A percentile compares a stretch with the other conserved stretches of the same genome.
These are phyloP conservation scores for Stephania cephalantha DNA, from an alignment of 164 flowering plant genomes.

Conservation along the genomic window DNA sequence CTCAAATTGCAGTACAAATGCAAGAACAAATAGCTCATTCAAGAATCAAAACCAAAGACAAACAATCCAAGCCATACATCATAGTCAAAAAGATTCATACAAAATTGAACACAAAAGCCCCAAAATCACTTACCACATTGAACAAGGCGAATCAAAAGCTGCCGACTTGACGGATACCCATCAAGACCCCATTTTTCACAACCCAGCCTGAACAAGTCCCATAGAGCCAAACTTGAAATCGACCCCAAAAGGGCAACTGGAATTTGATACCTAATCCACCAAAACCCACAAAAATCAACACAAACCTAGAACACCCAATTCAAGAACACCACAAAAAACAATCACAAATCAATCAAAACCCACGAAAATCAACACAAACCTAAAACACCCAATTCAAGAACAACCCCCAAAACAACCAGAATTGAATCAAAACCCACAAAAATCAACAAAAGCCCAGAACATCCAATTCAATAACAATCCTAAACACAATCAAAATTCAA, in stretches of 20 bases:
- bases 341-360: too few relatives aligned
- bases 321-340: too few relatives aligned
- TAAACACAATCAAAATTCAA: background rate
- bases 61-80: too few relatives aligned
- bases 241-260: constrained; percentile 71
- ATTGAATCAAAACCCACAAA: constrained; percentile 3
- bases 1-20: background rate
- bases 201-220: constrained; percentile 56
- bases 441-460: background rate
- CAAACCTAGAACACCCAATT: too few relatives aligned
- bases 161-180: constrained; percentile 33
- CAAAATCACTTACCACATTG: constrained; percentile 56
- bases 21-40: too few relatives aligned
- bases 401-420: background rate
- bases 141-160: constrained; percentile 34
- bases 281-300: background rate
- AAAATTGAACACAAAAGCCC: background rate
- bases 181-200: constrained; percentile 48
- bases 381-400: too few relatives aligned
- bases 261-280: constrained; percentile 53
- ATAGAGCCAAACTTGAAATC: constrained; percentile 57
- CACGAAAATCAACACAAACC: background rate
- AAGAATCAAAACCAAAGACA: too few relatives aligned
- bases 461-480: too few relatives aligned
- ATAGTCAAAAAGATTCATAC: too few relatives aligned